Conservation (phyloP, 345 rosid genomes). For the Sisymbrium altissimum region DNA sequence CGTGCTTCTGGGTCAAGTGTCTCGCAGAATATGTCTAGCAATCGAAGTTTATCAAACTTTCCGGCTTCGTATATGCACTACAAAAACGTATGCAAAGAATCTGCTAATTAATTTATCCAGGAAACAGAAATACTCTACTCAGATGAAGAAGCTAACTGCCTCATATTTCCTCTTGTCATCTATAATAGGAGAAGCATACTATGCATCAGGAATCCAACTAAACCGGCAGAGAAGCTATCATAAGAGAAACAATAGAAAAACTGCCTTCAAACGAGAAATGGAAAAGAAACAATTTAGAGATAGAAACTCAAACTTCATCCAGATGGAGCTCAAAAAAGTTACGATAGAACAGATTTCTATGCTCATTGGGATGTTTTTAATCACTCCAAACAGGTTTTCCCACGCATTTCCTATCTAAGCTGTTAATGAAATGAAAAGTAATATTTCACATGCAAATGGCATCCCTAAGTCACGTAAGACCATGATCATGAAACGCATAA, state of each 20-base stretch:
- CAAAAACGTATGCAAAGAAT: conserved; percentile 20
- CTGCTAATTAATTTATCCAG: conserved; percentile 2
- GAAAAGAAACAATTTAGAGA: neutral
- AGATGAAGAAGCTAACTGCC: neutral
- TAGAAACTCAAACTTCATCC: neutral
- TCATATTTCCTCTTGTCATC: neutral
- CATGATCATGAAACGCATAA: neutral
- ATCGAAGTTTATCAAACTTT: conserved; percentile 50
- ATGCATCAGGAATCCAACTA: neutral
- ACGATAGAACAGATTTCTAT: neutral
- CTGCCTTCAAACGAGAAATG: neutral
- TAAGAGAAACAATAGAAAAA: neutral
- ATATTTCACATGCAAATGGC: conserved; percentile 12
- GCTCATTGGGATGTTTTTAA: neutral
- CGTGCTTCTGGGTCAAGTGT: conserved; percentile 69
- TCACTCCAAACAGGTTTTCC: neutral
- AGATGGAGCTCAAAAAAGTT: neutral
- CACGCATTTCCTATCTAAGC: neutral
- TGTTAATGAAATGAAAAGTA: neutral
- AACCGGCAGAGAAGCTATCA: neutral
- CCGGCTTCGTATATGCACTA: conserved; percentile 82
- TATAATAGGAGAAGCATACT: conserved; percentile 5
- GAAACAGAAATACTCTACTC: conserved; percentile 18
- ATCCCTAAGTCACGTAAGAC: neutral
- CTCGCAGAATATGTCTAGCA: conserved; percentile 83